phyloP scores from a whole-genome alignment of 345 rosid genomes.

The Capsella bursapastoris region DNA sequence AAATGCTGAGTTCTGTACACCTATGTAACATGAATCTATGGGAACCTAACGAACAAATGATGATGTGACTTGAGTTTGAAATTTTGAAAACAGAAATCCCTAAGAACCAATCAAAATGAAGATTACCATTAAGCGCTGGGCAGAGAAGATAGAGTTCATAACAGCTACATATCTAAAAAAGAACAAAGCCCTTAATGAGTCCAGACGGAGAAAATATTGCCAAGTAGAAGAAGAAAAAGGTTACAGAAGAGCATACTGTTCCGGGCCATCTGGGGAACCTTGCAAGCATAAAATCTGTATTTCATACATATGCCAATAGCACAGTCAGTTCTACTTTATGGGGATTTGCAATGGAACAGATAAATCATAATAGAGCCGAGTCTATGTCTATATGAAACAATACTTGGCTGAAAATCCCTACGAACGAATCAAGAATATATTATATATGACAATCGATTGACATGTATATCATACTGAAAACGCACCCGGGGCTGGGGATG shows the following conservation, averaged over 20 bases:
- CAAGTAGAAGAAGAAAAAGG: constrained; percentile 35
- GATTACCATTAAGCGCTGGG: constrained; percentile 84
- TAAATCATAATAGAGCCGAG: not conserved
- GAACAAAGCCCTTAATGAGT: constrained; percentile 23
- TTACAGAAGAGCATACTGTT: constrained; percentile 67
- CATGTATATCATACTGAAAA: constrained; percentile 15
- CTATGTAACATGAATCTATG: constrained; percentile 87
- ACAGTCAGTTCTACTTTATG: not conserved
- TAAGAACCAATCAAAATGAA: constrained; percentile 21
- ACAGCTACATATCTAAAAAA: constrained; percentile 85
- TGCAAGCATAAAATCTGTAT: constrained; percentile 93
- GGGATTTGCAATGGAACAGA: not conserved
- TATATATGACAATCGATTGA: not conserved
- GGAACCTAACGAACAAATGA: constrained; percentile 68
- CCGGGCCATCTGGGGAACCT: constrained; percentile 97
- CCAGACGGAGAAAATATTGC: constrained; percentile 22
- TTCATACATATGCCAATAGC: constrained; percentile 33
- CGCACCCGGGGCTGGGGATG: constrained; percentile 95
- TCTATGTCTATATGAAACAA: not conserved
- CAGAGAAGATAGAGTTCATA: constrained; percentile 97
- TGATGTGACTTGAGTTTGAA: constrained; percentile 20
- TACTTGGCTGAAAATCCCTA: not conserved
- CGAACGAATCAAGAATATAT: constrained; percentile 5
- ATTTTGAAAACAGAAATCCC: not conserved
- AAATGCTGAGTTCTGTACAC: constrained; percentile 85